A percentile compares a stretch with the other conserved stretches of the same genome.
Conservation (phyloP, 805 yeast genomes). For the Nematodospora valgi region DNA sequence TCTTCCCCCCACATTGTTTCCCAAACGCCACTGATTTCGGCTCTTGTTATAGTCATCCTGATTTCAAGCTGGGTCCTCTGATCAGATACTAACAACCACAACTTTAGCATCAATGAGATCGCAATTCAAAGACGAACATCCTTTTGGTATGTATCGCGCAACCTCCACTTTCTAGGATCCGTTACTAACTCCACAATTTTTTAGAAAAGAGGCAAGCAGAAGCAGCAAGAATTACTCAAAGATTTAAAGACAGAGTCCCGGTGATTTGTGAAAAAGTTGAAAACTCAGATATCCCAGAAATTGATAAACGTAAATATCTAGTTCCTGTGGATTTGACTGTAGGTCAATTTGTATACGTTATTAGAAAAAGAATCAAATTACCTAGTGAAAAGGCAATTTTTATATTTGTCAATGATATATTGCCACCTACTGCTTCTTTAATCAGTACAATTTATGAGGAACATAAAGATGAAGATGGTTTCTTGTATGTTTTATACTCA, state of each 20-base stretch:
- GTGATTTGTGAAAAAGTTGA: constrained; percentile 97
- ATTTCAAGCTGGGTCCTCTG: too few species aligned
- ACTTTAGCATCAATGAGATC: constrained; percentile 60
- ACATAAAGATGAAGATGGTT: constrained; percentile 97
- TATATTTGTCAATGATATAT: constrained; percentile 92
- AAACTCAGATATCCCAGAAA: constrained; percentile 91
- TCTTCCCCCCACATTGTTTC: not conserved
- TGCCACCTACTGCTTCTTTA: constrained; percentile 97
- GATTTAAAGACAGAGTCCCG: constrained; percentile 90
- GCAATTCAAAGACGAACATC: constrained; percentile 91
- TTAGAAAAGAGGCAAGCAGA: constrained; percentile 90
- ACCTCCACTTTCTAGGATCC: not conserved
- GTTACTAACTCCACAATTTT: constrained; percentile 6
- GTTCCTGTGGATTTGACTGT: constrained; percentile 96
- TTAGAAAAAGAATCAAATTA: constrained; percentile 90
- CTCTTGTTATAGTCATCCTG: too few species aligned
- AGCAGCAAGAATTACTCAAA: constrained; percentile 83
- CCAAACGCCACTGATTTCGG: too few species aligned
- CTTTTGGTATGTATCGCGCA: constrained; percentile 64
- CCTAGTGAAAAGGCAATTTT: constrained; percentile 98
- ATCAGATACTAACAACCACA: constrained; percentile 5
- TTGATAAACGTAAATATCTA: constrained; percentile 94
- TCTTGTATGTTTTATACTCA: constrained; percentile 89
- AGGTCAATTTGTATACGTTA: constrained; percentile 97
- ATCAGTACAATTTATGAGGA: constrained; percentile 95